phyloP scores from a whole-genome alignment of 352 stramenopile genomes.

The Globisporangium sylvaticum region DNA sequence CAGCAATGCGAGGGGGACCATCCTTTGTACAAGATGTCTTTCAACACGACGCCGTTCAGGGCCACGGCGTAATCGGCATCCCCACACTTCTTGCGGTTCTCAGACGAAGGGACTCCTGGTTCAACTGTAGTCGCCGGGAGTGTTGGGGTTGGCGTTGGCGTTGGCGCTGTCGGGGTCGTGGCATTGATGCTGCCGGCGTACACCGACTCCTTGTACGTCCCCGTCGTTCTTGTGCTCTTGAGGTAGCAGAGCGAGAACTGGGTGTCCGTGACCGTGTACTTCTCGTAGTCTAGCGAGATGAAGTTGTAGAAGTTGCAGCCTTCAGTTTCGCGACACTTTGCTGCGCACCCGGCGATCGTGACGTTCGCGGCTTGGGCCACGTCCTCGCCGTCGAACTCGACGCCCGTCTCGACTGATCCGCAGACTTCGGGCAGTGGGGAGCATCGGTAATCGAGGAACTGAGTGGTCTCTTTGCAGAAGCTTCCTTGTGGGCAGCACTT shows the following conservation, averaged over 20 bases:
- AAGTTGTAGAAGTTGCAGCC: background rate
- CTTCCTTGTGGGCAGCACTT: background rate
- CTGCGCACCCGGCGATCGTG: background rate
- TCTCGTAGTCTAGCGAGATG: background rate
- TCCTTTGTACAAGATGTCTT: too few species aligned
- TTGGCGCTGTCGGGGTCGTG: background rate
- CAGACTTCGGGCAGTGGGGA: background rate
- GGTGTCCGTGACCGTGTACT: background rate
- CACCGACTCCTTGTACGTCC: background rate
- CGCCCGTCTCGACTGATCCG: background rate
- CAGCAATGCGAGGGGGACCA: too few species aligned
- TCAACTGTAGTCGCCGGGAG: too few species aligned
- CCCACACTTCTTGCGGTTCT: too few species aligned
- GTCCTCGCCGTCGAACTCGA: background rate
- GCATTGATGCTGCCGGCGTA: background rate
- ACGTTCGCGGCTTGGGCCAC: background rate
- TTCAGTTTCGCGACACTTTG: background rate
- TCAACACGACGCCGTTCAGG: too few species aligned
- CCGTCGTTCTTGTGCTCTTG: background rate
- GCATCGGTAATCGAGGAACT: background rate
- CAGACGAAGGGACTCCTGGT: too few species aligned
- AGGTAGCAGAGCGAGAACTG: background rate
- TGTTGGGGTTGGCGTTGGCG: background rate
- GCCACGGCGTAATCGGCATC: too few species aligned
- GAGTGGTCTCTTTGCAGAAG: background rate